These are phyloP conservation scores for Smittium mucronatum DNA, from an alignment of 371 early-diverging fungal species.

Conservation along the genomic window DNA sequence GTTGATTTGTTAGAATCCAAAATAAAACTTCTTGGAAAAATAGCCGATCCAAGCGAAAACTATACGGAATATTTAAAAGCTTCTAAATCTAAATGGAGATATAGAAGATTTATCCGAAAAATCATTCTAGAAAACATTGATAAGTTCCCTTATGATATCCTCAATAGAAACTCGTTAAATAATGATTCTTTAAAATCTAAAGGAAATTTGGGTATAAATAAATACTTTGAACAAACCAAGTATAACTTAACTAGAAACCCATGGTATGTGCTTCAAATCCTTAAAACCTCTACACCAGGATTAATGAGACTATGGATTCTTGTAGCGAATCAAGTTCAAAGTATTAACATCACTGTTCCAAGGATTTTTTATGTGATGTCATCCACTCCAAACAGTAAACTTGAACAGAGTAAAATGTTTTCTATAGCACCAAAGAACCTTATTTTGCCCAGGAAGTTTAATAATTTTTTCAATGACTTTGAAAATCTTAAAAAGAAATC, in stretches of 20 bases:
- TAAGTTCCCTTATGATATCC: not conserved
- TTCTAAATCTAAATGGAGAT: slow-evolving; percentile 4
- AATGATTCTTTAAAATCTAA: not conserved
- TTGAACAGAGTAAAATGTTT: slow-evolving; percentile 22
- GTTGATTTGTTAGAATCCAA: not conserved
- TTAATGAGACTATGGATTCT: slow-evolving; percentile 73
- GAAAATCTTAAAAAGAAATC: not conserved
- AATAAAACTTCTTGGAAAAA: not conserved
- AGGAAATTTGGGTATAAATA: slow-evolving; percentile 12
- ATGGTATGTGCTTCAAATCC: slow-evolving; percentile 80
- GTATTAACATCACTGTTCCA: slow-evolving; percentile 61
- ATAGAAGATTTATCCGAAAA: not conserved
- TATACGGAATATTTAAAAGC: not conserved
- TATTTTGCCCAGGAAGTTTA: not conserved
- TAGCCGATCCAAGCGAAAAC: slow-evolving; percentile 1
- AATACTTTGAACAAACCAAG: slow-evolving; percentile 23
- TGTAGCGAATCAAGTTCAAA: slow-evolving; percentile 50
- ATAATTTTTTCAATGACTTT: not conserved
- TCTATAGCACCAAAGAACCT: slow-evolving; percentile 12
- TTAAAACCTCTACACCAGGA: slow-evolving; percentile 58
- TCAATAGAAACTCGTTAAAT: not conserved
- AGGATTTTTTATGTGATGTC: slow-evolving; percentile 77
- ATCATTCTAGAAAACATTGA: slow-evolving; percentile 1
- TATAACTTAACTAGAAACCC: slow-evolving; percentile 27
- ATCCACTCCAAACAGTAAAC: slow-evolving; percentile 39